Percentiles rank a stretch among this genome's conserved stretches.
phyloP scores from a whole-genome alignment of 805 yeast genomes.

The Aciculoconidium aculeatum region DNA sequence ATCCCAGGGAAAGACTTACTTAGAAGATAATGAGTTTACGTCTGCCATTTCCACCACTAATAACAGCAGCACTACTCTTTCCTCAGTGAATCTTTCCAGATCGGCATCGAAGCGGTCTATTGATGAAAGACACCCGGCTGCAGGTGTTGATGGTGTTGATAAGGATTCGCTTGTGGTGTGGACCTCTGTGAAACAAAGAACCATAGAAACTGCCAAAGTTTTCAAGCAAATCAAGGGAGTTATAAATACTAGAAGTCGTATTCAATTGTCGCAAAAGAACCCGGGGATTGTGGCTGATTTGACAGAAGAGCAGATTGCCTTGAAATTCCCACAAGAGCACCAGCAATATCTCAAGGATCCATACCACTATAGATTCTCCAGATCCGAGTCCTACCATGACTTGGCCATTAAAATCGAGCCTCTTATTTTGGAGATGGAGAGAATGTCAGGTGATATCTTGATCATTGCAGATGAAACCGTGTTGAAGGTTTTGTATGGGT shows the following conservation, averaged over 20 bases:
- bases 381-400: constrained; percentile 95
- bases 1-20: constrained; percentile 28
- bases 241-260: constrained; percentile 63
- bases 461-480: constrained; percentile 93
- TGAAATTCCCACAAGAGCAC: constrained; percentile 64
- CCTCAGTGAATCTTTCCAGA: constrained; percentile 5
- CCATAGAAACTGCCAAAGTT: constrained; percentile 69
- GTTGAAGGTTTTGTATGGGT: constrained; percentile 85
- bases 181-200: constrained; percentile 88
- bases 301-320: constrained; percentile 52
- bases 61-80: constrained; percentile 6
- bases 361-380: constrained; percentile 85
- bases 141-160: constrained; percentile 51
- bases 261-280: constrained; percentile 80
- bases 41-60: constrained; percentile 4
- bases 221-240: constrained; percentile 49
- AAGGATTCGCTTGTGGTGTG: constrained; percentile 75
- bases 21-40: constrained; percentile 11
- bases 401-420: constrained; percentile 93
- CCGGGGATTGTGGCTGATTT: constrained; percentile 83
- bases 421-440: constrained; percentile 85
- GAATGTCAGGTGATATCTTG: constrained; percentile 80
- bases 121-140: constrained; percentile 38
- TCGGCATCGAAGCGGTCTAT: constrained; percentile 16
- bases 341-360: constrained; percentile 67